Evolutionary conservation across 2,329 filamentous ascomycete species (phyloP).

Genomic region (Trichophyton equinum): DNA sequence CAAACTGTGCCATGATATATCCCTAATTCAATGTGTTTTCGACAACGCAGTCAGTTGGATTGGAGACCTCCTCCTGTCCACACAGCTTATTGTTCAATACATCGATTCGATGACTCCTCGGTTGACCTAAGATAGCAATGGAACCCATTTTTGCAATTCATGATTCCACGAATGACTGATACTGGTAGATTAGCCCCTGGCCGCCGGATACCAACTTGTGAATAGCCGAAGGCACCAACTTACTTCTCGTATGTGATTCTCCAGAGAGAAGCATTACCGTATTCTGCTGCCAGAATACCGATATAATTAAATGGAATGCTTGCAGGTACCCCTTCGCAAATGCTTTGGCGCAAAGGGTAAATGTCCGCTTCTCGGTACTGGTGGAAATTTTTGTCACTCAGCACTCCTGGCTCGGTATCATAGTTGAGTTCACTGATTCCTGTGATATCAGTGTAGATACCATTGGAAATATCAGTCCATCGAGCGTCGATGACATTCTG

Average conservation of each 20-base stretch:
- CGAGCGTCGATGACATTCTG: slow-evolving; percentile 72
- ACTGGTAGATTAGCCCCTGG: slow-evolving; percentile 11
- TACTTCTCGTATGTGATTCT: slow-evolving; percentile 27
- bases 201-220: background rate
- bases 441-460: slow-evolving; percentile 75
- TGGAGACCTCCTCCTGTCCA: background rate
- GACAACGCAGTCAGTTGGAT: background rate
- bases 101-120: background rate
- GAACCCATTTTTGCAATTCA: slow-evolving; percentile 23
- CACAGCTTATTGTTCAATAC: background rate
- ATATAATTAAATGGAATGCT: slow-evolving; percentile 47
- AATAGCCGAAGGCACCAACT: slow-evolving; percentile 8
- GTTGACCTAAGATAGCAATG: slow-evolving; percentile 13
- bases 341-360: slow-evolving; percentile 60
- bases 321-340: slow-evolving; percentile 61
- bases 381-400: slow-evolving; percentile 72
- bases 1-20: background rate
- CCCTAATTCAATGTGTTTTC: background rate
- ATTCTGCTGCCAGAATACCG: slow-evolving; percentile 29
- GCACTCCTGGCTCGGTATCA: slow-evolving; percentile 47
- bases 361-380: slow-evolving; percentile 57
- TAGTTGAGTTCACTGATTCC: slow-evolving; percentile 57
- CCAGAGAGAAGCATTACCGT: slow-evolving; percentile 25
- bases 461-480: slow-evolving; percentile 66
- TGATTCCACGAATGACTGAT: slow-evolving; percentile 29